Conservation (phyloP, 495 filamentous ascomycete genomes). For the Tuber aestivum region DNA sequence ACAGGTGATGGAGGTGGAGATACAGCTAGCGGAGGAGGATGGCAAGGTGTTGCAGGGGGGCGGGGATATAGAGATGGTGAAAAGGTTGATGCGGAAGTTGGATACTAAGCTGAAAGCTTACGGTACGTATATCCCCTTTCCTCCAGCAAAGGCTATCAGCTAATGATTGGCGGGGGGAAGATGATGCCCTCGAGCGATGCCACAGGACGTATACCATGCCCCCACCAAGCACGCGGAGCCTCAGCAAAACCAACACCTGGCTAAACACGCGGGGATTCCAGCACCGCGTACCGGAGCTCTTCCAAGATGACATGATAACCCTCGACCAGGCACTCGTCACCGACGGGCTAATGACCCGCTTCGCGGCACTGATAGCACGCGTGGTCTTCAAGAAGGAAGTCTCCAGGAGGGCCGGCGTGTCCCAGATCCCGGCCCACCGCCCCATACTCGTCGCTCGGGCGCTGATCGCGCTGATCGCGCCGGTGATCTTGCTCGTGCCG, state of each 20-base stretch:
- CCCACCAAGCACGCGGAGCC: neutral
- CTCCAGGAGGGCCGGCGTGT: neutral
- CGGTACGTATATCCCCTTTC: neutral
- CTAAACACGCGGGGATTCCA: neutral
- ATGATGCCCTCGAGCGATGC: neutral
- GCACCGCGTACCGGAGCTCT: neutral
- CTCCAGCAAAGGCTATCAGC: neutral
- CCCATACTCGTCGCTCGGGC: neutral
- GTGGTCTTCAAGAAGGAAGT: neutral
- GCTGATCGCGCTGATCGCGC: neutral
- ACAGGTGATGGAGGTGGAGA: neutral
- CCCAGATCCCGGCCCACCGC: neutral
- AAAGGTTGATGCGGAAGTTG: neutral
- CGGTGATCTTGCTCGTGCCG: neutral
- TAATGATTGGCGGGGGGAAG: neutral
- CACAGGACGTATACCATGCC: neutral
- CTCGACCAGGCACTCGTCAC: neutral
- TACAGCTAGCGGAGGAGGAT: neutral
- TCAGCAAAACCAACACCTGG: neutral
- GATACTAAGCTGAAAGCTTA: neutral
- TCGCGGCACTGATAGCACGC: neutral
- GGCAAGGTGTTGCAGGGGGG: neutral
- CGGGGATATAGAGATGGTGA: neutral
- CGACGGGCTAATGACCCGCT: neutral
- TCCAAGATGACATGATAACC: neutral